A percentile compares a stretch with the other conserved stretches of the same genome.
Evolutionary conservation across 169 alveolate genomes (phyloP).

Genomic region (Condylostoma magnum): DNA sequence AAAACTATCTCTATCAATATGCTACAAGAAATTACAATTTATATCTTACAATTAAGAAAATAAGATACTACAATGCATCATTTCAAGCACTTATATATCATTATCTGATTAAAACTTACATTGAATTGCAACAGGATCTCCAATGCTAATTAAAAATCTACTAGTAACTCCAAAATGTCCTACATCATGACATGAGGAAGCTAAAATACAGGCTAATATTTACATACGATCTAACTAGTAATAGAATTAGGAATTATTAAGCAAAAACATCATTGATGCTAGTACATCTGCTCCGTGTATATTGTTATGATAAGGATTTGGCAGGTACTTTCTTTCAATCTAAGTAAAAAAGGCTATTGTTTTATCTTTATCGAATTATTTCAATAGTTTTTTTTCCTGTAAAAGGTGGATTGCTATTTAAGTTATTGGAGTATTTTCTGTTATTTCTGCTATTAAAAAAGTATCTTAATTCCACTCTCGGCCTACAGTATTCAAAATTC

Average conservation of each 20-base stretch:
- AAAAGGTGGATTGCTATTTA: too few species aligned
- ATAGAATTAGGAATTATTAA: not conserved
- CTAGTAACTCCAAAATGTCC: constrained; percentile 82
- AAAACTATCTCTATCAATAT: not conserved
- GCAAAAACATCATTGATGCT: not conserved
- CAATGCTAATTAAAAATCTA: constrained; percentile 59
- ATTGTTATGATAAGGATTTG: constrained; percentile 23
- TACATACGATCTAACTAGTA: not conserved
- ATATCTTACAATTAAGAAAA: constrained; percentile 41
- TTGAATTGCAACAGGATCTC: constrained; percentile 60
- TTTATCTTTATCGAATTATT: too few species aligned
- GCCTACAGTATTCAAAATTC: constrained; percentile 8
- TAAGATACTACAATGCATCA: constrained; percentile 70
- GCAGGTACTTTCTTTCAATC: too few species aligned
- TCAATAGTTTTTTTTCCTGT: too few species aligned
- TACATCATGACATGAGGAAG: constrained; percentile 69
- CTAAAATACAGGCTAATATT: not conserved
- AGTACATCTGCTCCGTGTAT: constrained; percentile 8
- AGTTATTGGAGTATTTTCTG: not conserved
- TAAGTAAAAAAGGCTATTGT: too few species aligned
- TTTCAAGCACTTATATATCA: constrained; percentile 78
- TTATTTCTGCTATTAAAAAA: constrained; percentile 4
- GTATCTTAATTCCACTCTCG: constrained; percentile 16
- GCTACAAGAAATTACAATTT: not conserved
- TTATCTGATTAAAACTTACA: too few species aligned